These are phyloP conservation scores for Leucogyrophana mollusca DNA, from an alignment of 768 basidiomycete genomes.

Conservation along the genomic window DNA sequence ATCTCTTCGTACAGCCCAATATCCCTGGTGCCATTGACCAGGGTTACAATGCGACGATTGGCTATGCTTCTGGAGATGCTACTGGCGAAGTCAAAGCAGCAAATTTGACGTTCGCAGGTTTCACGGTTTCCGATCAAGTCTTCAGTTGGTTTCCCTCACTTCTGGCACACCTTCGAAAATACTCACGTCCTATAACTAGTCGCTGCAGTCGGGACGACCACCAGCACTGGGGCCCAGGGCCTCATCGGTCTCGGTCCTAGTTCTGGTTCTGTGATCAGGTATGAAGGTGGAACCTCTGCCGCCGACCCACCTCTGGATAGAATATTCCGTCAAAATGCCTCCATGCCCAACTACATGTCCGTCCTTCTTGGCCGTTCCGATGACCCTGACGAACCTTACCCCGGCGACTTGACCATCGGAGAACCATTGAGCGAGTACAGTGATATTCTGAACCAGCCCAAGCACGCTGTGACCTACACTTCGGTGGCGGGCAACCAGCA, in stretches of 20 bases:
- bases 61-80: conserved; percentile 55
- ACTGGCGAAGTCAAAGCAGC: conserved; percentile 29
- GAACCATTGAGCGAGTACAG: conserved; percentile 51
- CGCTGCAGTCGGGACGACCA: conserved; percentile 9
- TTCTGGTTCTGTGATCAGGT: conserved; percentile 48
- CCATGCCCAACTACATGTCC: conserved; percentile 61
- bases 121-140: conserved; percentile 47
- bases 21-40: conserved; percentile 40
- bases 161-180: conserved; percentile 5
- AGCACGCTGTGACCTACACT: conserved; percentile 45
- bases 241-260: conserved; percentile 63
- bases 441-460: conserved; percentile 48
- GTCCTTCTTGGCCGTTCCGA: conserved; percentile 61
- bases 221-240: conserved; percentile 24
- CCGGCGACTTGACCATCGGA: conserved; percentile 64
- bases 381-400: conserved; percentile 49
- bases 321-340: conserved; percentile 58
- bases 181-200: conserved; percentile 11
- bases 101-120: conserved; percentile 31
- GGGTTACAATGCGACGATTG: conserved; percentile 37
- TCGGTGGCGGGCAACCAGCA: conserved; percentile 49
- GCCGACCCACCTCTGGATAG: conserved; percentile 61
- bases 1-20: conserved; percentile 55
- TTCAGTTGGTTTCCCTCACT: conserved; percentile 7
- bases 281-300: conserved; percentile 27